Percentiles rank a stretch among this genome's conserved stretches.
Conservation (phyloP, 2,329 filamentous ascomycete genomes). For the Tolypocladium ovalisporum region DNA sequence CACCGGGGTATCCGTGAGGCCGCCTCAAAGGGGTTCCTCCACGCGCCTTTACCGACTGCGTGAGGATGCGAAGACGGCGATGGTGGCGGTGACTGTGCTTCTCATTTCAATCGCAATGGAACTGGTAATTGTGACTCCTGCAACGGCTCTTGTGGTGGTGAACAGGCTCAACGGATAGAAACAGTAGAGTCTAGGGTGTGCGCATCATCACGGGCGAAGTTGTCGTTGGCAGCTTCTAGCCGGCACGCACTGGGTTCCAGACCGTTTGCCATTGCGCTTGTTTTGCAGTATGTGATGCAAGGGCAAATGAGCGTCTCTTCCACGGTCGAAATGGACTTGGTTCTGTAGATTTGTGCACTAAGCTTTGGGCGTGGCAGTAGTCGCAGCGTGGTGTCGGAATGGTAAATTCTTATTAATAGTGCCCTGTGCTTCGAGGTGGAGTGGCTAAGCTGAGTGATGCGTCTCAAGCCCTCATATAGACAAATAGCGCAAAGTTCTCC, state of each 20-base stretch:
- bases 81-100: neutral
- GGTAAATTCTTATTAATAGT: too few relatives aligned
- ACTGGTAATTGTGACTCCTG: neutral
- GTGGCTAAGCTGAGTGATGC: too few relatives aligned
- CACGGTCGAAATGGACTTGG: neutral
- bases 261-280: neutral
- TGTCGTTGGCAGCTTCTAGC: neutral
- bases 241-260: neutral
- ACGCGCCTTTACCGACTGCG: neutral
- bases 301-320: neutral
- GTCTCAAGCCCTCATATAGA: neutral
- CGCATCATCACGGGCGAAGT: neutral
- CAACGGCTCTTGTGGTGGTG: neutral
- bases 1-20: conserved; percentile 17
- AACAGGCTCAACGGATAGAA: neutral
- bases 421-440: too few relatives aligned
- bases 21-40: conserved; percentile 11
- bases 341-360: too few relatives aligned
- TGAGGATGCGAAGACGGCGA: neutral
- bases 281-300: neutral
- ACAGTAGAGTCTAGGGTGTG: neutral
- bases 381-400: too few relatives aligned
- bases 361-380: too few relatives aligned
- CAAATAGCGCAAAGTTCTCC: neutral
- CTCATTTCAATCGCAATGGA: neutral